Percentiles rank a stretch among this genome's conserved stretches.
phyloP scores from a whole-genome alignment of 192 early-diverging fungal genomes.

The Piromyces sp. region DNA sequence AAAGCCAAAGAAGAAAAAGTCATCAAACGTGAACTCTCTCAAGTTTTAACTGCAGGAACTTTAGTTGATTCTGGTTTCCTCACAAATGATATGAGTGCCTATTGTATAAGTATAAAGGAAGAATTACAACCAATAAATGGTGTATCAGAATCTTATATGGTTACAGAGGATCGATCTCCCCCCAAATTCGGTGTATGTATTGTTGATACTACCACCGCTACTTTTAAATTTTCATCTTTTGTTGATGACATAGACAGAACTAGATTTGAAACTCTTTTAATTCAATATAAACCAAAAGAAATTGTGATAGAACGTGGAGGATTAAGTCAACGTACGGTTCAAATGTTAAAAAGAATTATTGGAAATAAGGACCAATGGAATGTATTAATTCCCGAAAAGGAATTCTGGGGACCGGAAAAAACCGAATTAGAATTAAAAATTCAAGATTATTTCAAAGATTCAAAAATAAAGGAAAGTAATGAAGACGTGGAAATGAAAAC shows the following conservation, averaged over 20 bases:
- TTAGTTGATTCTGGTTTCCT: slow-evolving; percentile 74
- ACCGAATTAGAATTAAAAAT: slow-evolving; percentile 42
- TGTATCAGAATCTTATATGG: neutral
- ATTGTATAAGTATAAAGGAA: slow-evolving; percentile 88
- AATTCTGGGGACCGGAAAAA: slow-evolving; percentile 46
- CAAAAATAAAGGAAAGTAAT: slow-evolving; percentile 2
- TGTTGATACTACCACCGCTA: slow-evolving; percentile 88
- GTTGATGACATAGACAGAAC: slow-evolving; percentile 77
- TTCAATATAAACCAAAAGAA: slow-evolving; percentile 83
- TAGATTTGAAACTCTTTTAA: slow-evolving; percentile 77
- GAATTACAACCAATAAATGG: slow-evolving; percentile 3
- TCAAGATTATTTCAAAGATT: slow-evolving; percentile 33
- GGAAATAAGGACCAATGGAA: slow-evolving; percentile 36
- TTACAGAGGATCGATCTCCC: slow-evolving; percentile 12
- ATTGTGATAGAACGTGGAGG: slow-evolving; percentile 57
- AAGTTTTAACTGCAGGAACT: slow-evolving; percentile 72
- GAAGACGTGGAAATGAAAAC: neutral
- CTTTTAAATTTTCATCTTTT: slow-evolving; percentile 64
- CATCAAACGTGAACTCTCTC: slow-evolving; percentile 68
- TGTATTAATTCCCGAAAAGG: slow-evolving; percentile 37
- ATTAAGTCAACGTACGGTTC: slow-evolving; percentile 26
- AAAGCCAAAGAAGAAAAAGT: slow-evolving; percentile 49
- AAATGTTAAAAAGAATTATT: slow-evolving; percentile 44
- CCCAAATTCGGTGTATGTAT: slow-evolving; percentile 70
- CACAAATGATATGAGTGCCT: slow-evolving; percentile 78